Evolutionary conservation across 2,329 filamentous ascomycete genomes (phyloP).

Genomic region (Trichoderma endophyticum): DNA sequence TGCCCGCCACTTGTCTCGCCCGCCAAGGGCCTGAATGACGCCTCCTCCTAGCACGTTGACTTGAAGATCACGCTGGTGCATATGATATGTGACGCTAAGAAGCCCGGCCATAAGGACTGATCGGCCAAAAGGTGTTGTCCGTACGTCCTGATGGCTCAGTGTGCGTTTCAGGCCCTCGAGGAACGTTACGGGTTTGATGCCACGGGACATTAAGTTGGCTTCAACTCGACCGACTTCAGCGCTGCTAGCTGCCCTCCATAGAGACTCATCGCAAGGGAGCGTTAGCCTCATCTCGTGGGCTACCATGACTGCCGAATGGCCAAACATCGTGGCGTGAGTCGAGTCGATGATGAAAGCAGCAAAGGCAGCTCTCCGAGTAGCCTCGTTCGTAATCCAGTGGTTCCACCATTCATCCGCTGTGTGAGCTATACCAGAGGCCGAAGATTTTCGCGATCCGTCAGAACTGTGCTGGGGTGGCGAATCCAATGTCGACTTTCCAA

Average conservation of each 20-base stretch:
- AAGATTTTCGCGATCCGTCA: slow-evolving; percentile 58
- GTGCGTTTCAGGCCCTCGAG: slow-evolving; percentile 88
- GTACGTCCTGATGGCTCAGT: slow-evolving; percentile 77
- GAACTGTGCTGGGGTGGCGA: slow-evolving; percentile 69
- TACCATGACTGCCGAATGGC: slow-evolving; percentile 94
- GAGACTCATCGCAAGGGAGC: slow-evolving; percentile 83
- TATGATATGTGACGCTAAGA: slow-evolving; percentile 92
- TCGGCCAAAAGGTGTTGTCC: slow-evolving; percentile 89
- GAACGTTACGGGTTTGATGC: slow-evolving; percentile 81
- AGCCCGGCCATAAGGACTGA: slow-evolving; percentile 93
- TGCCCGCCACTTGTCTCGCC: slow-evolving; percentile 85
- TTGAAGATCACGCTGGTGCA: slow-evolving; percentile 94
- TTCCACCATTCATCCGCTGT: slow-evolving; percentile 91
- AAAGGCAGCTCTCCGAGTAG: slow-evolving; percentile 84
- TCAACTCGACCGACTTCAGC: slow-evolving; percentile 84
- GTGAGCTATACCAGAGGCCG: slow-evolving; percentile 58
- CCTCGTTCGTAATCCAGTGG: slow-evolving; percentile 91
- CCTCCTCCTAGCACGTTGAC: slow-evolving; percentile 75
- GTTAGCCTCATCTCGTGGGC: slow-evolving; percentile 91
- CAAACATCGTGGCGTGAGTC: slow-evolving; percentile 96
- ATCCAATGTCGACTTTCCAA: slow-evolving; percentile 79
- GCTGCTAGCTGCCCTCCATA: slow-evolving; percentile 89
- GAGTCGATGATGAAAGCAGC: slow-evolving; percentile 94
- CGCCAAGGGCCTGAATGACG: slow-evolving; percentile 75
- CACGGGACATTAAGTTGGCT: slow-evolving; percentile 73